These are phyloP conservation scores for Furcasterigmium sp. DNA, from an alignment of 2,329 filamentous ascomycete species.

Conservation along the genomic window DNA sequence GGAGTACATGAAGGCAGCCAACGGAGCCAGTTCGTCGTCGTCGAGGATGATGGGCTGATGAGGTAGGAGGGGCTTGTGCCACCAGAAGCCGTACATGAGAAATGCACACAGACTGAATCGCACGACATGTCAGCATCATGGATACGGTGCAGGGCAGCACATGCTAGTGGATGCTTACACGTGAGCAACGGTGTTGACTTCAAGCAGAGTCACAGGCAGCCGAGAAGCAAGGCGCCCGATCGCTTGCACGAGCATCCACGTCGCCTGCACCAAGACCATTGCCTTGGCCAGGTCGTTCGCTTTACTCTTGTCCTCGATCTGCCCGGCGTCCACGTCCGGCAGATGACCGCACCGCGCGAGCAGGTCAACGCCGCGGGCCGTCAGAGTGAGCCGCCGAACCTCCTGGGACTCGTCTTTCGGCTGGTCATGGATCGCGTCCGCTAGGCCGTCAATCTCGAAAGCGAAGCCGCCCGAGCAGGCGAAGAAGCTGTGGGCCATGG, in stretches of 20 bases:
- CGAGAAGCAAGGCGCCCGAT: conserved; percentile 20
- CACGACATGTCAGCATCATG: conserved; percentile 25
- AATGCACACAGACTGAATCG: conserved; percentile 20
- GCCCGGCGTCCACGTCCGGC: conserved; percentile 6
- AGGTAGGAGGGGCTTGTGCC: conserved; percentile 1
- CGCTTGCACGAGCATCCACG: conserved; percentile 29
- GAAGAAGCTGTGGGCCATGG: conserved; percentile 22
- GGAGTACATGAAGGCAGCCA: not conserved
- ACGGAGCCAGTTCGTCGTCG: not conserved
- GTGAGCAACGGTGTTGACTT: conserved; percentile 26
- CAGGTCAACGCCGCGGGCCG: conserved; percentile 6
- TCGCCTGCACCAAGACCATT: conserved; percentile 27
- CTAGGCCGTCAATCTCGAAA: conserved; percentile 8
- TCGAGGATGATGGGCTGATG: not conserved
- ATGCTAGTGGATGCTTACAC: conserved; percentile 23
- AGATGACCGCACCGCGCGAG: conserved; percentile 6
- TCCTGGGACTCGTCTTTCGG: not conserved
- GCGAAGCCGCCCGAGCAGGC: conserved; percentile 23
- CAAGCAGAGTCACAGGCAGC: conserved; percentile 27
- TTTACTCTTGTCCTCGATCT: conserved; percentile 29
- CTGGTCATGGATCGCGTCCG: not conserved
- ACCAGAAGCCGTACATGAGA: conserved; percentile 6
- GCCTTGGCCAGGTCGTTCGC: conserved; percentile 24
- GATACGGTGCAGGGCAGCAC: too few species aligned
- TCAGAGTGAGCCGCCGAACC: conserved; percentile 4